Base-by-base conservation (phyloP, 371 early-diverging fungal species). In the Apophysomyces variabilis region DNA sequence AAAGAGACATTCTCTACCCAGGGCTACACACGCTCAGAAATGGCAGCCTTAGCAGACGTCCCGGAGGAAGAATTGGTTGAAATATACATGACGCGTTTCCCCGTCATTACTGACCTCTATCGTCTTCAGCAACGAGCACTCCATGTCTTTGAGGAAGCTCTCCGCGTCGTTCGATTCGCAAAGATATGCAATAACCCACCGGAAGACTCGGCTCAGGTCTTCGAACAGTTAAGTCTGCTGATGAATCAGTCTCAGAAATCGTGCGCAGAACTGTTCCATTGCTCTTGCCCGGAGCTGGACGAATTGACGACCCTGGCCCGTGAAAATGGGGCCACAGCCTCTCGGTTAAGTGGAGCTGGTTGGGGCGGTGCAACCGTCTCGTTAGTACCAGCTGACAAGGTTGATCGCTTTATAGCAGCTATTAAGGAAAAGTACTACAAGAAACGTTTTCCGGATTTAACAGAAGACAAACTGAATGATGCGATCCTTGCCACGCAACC, bases 311-410 rank as follows among this genome's bases (percentile, higher is more conserved):
- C 71, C 2, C 74, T 95, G 79, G 92, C 87, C 38, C 89, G 85
- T 44, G 69, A 74, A 32, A 77, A 87, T n/a, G 96, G 97, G 11
- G 88, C 95, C 0, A 76, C 81, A 47, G 96, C 96, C 14, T 90
- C 93, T 21, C 78, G 97, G 47, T 80, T 96, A 44, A 95, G 94
- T 14, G 97, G 97, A 39, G 98, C 97, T 56, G 98, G 98, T 7
- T 98, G 97, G 97, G 98, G 97, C 64, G 97, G 97, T 37, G 93
- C 95, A 69, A 90, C 95, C 0, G 94, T 98, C 32, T 91, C 91
- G 56, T 78, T 97, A 65, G 92, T 96, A 0, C 77, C 88, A 21
- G 90, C 84, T 66, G 80, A 85, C 54, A 76, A 82, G 12, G 90
- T 92, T 0, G 75, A 82, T 7, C 69, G 62, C 7, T 90, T 95